A percentile compares a stretch with the other conserved stretches of the same genome.
These are phyloP conservation scores for Tephrocybe sp. DNA, from an alignment of 768 basidiomycete species.

Conservation along the genomic window DNA sequence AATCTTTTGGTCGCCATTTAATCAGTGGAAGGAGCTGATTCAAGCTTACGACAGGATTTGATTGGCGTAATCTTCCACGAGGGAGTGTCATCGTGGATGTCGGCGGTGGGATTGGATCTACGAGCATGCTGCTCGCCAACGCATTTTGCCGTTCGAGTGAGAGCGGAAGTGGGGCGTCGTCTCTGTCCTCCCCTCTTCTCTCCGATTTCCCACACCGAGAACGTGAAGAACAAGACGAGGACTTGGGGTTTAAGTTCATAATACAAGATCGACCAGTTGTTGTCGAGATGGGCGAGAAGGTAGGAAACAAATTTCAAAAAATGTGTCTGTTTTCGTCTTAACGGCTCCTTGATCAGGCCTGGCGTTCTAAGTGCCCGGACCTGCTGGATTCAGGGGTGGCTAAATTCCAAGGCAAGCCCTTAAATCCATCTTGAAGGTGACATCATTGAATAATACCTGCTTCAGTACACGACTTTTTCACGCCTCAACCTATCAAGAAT, in stretches of 20 bases:
- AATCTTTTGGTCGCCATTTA: too few species aligned
- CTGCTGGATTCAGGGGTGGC: conserved; percentile 54
- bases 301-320: conserved; percentile 22
- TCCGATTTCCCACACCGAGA: conserved; percentile 11
- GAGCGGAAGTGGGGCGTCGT: not conserved
- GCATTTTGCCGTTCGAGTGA: conserved; percentile 25
- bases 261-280: conserved; percentile 63
- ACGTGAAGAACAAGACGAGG: conserved; percentile 14
- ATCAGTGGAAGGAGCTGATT: not conserved
- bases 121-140: conserved; percentile 37
- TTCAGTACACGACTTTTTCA: conserved; percentile 75
- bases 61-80: conserved; percentile 52
- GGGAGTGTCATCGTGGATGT: conserved; percentile 63
- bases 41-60: conserved; percentile 43
- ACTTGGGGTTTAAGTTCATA: conserved; percentile 43
- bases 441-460: conserved; percentile 1
- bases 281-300: conserved; percentile 52
- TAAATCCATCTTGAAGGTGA: not conserved
- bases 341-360: conserved; percentile 36
- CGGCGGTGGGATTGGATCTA: conserved; percentile 66
- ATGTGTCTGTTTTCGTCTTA: not conserved
- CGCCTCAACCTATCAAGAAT: conserved; percentile 51
- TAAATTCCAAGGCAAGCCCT: conserved; percentile 47
- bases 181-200: not conserved
- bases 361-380: conserved; percentile 59